A percentile compares a stretch with the other conserved stretches of the same genome.
phyloP scores from a whole-genome alignment of 2,329 filamentous ascomycete species.

The Fusarium stilboides region DNA sequence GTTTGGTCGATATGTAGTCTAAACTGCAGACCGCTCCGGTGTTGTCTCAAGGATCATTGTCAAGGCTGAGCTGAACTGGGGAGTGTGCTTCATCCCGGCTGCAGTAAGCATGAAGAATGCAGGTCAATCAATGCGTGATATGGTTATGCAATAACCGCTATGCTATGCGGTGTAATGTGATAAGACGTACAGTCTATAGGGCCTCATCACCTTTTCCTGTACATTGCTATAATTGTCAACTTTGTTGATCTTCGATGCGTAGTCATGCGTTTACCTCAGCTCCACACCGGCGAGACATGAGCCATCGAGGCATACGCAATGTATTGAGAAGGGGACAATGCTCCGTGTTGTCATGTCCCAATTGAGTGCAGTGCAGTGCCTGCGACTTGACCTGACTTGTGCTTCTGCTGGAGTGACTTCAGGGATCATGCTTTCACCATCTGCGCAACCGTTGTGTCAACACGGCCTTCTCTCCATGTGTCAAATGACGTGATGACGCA shows the following conservation, averaged over 20 bases:
- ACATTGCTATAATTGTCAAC: slow-evolving; percentile 11
- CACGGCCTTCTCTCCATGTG: slow-evolving; percentile 4
- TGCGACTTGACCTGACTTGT: slow-evolving; percentile 8
- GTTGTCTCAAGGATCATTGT: slow-evolving; percentile 28
- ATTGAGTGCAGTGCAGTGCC: not conserved
- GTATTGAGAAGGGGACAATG: not conserved
- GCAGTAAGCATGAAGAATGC: slow-evolving; percentile 1
- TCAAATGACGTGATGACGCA: slow-evolving; percentile 30
- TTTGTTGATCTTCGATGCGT: slow-evolving; percentile 3
- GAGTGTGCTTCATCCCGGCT: not conserved
- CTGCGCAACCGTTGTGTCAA: slow-evolving; percentile 2
- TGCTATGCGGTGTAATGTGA: slow-evolving; percentile 39
- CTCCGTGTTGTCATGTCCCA: not conserved
- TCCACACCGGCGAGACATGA: slow-evolving; percentile 22
- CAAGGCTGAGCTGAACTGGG: slow-evolving; percentile 30
- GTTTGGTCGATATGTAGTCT: not conserved
- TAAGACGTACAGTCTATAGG: slow-evolving; percentile 38
- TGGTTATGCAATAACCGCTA: slow-evolving; percentile 13
- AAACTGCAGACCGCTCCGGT: slow-evolving; percentile 12
- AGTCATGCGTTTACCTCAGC: slow-evolving; percentile 22
- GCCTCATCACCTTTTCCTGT: slow-evolving; percentile 38
- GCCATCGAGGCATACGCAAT: slow-evolving; percentile 3
- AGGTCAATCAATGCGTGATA: slow-evolving; percentile 11
- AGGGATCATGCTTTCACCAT: slow-evolving; percentile 30
- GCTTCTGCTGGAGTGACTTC: not conserved